Base-by-base conservation (phyloP, 495 filamentous ascomycete species). In the Lentithecium fluviatile region DNA sequence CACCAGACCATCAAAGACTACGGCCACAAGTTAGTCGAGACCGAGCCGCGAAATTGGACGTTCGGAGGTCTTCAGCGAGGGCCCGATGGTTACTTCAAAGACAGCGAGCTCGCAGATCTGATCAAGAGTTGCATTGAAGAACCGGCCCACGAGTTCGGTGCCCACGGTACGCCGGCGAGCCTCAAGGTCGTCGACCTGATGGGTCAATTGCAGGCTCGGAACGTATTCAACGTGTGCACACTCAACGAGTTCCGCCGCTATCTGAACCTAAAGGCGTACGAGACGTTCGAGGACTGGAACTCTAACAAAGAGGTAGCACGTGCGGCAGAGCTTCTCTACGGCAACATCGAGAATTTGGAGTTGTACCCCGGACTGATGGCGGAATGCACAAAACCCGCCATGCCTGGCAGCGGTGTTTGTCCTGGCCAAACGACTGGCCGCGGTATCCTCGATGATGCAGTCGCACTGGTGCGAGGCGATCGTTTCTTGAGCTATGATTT, bases 41-140 rank as follows among this genome's bases (percentile, higher is more conserved):
- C 84, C 25, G 79, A 80, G 8, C 69, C 77, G 23, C 75, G 83
- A 25, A 29, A 62, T 64, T 80, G 85, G 56, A 81, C 78, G n/a
- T 88, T 87, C 66, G 82, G 75, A 20, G 69, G 75, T 15, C 72
- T 88, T 40, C 54, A 83, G 66, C 76, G 85, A 62, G 72, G 76
- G 48, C 67, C 71, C 7, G 76, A 85, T 58, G 85, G 85, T 12
- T 79, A 56, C 19, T 84, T 85, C 74, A 75, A 76, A 15, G 84
- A 87, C 49, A 78, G 75, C 23, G 83, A 84, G 15, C 77, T 88
- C 25, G 83, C 83, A 1, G 71, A 79, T 40, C 79, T 88, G 32
- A 71, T 87, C 54, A 77, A 76, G 24, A 74, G 77, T 45, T 80
- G 81, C 43, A 76, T 83, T 42, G 85, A 87, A 61, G 83, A 86